Conservation (phyloP, 164 flowering plant genomes). For the Buxus sempervirens region DNA sequence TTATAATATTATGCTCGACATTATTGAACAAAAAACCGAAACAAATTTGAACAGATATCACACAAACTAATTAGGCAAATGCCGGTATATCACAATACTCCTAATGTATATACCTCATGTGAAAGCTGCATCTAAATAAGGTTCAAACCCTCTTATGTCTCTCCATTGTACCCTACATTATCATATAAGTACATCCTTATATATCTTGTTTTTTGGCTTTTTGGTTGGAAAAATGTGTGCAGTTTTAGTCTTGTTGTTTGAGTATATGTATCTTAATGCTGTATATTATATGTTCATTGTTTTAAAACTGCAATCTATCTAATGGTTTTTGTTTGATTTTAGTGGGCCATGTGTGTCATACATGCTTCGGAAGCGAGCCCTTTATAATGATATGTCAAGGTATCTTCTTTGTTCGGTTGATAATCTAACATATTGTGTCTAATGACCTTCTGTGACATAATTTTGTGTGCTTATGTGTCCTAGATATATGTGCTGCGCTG, state of each 20-base stretch:
- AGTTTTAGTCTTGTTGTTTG: neutral
- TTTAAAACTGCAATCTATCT: neutral
- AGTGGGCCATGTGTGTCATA: constrained; percentile 94
- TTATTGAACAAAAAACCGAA: too few relatives aligned
- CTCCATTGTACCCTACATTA: too few relatives aligned
- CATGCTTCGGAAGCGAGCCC: constrained; percentile 90
- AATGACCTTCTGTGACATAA: neutral
- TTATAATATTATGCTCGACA: too few relatives aligned
- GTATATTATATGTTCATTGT: neutral
- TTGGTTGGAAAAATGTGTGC: too few relatives aligned
- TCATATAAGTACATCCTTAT: too few relatives aligned
- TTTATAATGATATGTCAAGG: constrained; percentile 95
- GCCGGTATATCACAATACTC: too few relatives aligned
- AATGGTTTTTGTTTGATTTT: constrained; percentile 12
- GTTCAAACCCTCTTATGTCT: too few relatives aligned
- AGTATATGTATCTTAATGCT: neutral
- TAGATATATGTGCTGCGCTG: constrained; percentile 71
- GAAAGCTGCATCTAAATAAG: too few relatives aligned
- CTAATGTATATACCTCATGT: too few relatives aligned
- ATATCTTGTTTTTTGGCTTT: too few relatives aligned
- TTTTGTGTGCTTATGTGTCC: neutral
- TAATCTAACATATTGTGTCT: neutral
- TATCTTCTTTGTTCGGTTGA: constrained; percentile 13
- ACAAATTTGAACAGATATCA: too few relatives aligned
- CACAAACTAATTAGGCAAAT: too few relatives aligned